These are phyloP conservation scores for Francoa sonchifolia DNA, from an alignment of 441 rosid species.

Conservation along the genomic window DNA sequence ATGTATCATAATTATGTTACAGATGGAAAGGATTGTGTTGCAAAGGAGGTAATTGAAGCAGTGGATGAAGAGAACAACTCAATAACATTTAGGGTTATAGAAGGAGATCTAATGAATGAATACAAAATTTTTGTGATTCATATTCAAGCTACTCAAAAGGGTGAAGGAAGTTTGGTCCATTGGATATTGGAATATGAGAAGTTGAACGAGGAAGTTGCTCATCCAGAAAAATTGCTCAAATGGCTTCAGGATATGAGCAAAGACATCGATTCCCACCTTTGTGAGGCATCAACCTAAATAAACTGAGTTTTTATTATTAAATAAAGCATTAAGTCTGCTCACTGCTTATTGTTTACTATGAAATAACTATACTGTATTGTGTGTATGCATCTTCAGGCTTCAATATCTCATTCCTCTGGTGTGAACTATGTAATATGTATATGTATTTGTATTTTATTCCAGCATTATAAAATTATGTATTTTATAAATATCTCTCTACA, in stretches of 20 bases:
- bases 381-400: too few species aligned
- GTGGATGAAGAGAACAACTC: slow-evolving; percentile 16
- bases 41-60: slow-evolving; percentile 19
- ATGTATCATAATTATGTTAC: too few species aligned
- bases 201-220: slow-evolving; percentile 14
- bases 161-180: slow-evolving; percentile 11
- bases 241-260: slow-evolving; percentile 5
- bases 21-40: slow-evolving; percentile 17
- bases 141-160: slow-evolving; percentile 13
- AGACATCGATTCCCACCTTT: slow-evolving; percentile 13
- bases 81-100: slow-evolving; percentile 13
- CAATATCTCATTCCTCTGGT: too few species aligned
- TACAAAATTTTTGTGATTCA: slow-evolving; percentile 12
- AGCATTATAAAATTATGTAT: too few species aligned
- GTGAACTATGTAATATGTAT: too few species aligned
- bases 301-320: too few species aligned
- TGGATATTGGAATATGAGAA: slow-evolving; percentile 19
- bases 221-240: slow-evolving; percentile 12
- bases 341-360: too few species aligned
- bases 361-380: too few species aligned
- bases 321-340: too few species aligned
- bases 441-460: too few species aligned
- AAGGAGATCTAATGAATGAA: slow-evolving; percentile 21
- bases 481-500: too few species aligned
- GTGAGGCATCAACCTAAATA: too few species aligned